Evolutionary conservation across 129 eudicot genomes (phyloP), one percentile per base, ranked within the genome.

Genomic region (Scalesia atractyloides): DNA sequence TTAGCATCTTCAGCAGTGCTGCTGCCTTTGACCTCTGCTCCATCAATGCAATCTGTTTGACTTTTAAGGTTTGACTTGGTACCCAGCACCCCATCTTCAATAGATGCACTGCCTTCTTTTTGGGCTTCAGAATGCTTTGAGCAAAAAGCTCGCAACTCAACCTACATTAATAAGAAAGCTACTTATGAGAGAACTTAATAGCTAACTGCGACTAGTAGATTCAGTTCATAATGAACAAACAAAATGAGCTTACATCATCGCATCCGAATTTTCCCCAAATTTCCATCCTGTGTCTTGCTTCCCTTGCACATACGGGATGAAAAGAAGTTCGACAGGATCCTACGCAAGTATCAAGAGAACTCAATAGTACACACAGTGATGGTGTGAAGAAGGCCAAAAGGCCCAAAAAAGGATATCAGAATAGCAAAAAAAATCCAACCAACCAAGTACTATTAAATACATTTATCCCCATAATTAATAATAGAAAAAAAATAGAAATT

Each of bases 281-380:
- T 85, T 95, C 99, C 92, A 95, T 92, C 76, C 84, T 78, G 67
- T 88, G 89, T 48, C 80, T 82, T 73, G 97, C 99, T 72, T 95
- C 97, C 85, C 99, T 90, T 9, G 97, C 99, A 80, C 99, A 95
- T 61, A 85, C 70, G 69, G 99, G 99, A 76, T 95, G 99, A 74
- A 95, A 95, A 11, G 99, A 85, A 64, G 96, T 84, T 83, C 97
- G 85, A 82, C 99, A 95, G 63, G 99, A 66, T 79, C 97, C 99
- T 94, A 84, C 17, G 68, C 64, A 80, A 67, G 59, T 52, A 72
- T 66, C 33, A 79, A 85, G 52, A 71, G 10, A 58, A 8, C 24
- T 7, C 16, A 67, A 63, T 53, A 62, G 65, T 70, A 56, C 43
- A 12, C 50, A 78, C 59, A 39, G 30, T 30, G 14, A 64, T 64